Conservation (phyloP, 2,329 filamentous ascomycete species). For the Westerdykella aurantiaca region DNA sequence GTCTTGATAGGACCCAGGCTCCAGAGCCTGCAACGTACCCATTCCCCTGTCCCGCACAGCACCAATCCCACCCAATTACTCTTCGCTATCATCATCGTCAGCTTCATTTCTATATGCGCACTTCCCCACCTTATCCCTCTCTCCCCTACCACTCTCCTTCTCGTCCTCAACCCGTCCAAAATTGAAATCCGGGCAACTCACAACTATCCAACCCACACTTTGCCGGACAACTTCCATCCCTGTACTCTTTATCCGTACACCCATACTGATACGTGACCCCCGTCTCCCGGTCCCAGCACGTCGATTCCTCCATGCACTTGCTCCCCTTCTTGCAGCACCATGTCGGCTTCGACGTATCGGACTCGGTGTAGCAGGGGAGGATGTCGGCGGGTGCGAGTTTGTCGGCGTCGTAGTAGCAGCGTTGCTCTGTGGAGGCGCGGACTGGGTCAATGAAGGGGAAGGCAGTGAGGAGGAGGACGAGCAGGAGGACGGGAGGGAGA, state of each 20-base stretch:
- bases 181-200: too few relatives aligned
- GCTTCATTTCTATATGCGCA: too few relatives aligned
- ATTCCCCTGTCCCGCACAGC: slow-evolving; percentile 11
- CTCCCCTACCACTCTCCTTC: not conserved
- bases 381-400: slow-evolving; percentile 11
- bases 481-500: too few relatives aligned
- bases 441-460: too few relatives aligned
- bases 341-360: not conserved
- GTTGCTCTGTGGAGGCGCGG: not conserved
- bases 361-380: slow-evolving; percentile 14
- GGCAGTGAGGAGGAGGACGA: too few relatives aligned
- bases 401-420: slow-evolving; percentile 13
- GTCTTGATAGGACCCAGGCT: not conserved
- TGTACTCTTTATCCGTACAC: slow-evolving; percentile 12
- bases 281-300: slow-evolving; percentile 11
- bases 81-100: slow-evolving; percentile 2
- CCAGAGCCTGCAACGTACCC: too few relatives aligned
- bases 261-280: slow-evolving; percentile 18
- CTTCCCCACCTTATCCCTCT: too few relatives aligned
- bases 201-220: slow-evolving; percentile 13
- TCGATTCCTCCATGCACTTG: slow-evolving; percentile 12
- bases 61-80: slow-evolving; percentile 13
- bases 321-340: slow-evolving; percentile 15
- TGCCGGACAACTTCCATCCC: slow-evolving; percentile 10
- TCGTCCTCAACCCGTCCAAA: too few relatives aligned